These are phyloP conservation scores for Sistotremastrum suecicum DNA, from an alignment of 768 basidiomycete species.

Conservation along the genomic window DNA sequence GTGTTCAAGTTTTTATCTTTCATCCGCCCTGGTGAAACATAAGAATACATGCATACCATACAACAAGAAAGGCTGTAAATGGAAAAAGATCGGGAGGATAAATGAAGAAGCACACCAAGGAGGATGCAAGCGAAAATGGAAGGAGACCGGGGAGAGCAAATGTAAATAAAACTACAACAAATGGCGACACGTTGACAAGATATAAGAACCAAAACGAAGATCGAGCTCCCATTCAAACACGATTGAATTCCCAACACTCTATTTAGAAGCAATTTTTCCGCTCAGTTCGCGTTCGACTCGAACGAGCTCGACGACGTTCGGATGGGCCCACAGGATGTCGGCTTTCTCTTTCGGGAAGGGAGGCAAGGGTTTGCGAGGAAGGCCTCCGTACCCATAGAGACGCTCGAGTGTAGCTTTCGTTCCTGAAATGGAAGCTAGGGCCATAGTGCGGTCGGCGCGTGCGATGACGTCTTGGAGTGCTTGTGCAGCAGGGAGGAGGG, in stretches of 20 bases:
- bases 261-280: conserved; percentile 19
- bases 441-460: conserved; percentile 66
- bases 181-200: neutral
- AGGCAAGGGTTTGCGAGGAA: conserved; percentile 63
- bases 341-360: conserved; percentile 44
- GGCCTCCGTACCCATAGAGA: conserved; percentile 68
- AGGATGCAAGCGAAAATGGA: too few relatives aligned
- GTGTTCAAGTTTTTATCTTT: too few relatives aligned
- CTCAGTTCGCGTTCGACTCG: conserved; percentile 44
- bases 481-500: conserved; percentile 53
- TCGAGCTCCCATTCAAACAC: neutral
- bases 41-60: too few relatives aligned
- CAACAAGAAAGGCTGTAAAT: too few relatives aligned
- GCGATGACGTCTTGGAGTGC: conserved; percentile 70
- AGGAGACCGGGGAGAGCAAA: too few relatives aligned
- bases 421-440: conserved; percentile 62
- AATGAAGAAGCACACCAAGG: too few relatives aligned
- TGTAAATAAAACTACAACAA: too few relatives aligned
- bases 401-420: conserved; percentile 72
- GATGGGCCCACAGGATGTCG: conserved; percentile 54
- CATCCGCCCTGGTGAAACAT: too few relatives aligned
- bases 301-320: conserved; percentile 56
- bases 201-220: neutral
- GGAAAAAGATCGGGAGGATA: too few relatives aligned
- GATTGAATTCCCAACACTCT: neutral